phyloP scores from a whole-genome alignment of 1,284 basidiomycete species.

The Microbotryum violaceum region DNA sequence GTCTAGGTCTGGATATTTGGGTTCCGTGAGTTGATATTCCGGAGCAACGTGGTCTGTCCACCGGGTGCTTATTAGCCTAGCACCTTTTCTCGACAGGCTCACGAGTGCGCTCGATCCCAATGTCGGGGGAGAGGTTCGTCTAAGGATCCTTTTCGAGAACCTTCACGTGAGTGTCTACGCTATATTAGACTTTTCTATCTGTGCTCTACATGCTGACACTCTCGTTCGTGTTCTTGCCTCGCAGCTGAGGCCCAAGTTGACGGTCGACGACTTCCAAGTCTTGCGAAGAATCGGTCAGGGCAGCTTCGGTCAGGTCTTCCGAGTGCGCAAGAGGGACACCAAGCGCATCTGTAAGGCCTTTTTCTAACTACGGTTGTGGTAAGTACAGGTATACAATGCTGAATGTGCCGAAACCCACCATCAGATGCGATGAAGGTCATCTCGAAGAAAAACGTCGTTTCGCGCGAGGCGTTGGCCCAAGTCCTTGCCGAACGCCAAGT shows the following conservation, averaged over 20 bases:
- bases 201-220: too few species aligned
- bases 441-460: conserved; percentile 40
- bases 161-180: conserved; percentile 7
- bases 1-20: conserved; percentile 40
- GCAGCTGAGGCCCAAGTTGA: conserved; percentile 38
- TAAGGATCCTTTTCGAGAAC: conserved; percentile 21
- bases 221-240: not conserved
- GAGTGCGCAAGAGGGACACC: conserved; percentile 44
- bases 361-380: too few species aligned
- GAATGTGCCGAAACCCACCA: not conserved
- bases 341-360: conserved; percentile 37
- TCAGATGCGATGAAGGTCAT: conserved; percentile 45
- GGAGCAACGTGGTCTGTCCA: too few species aligned
- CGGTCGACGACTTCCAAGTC: conserved; percentile 42
- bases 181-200: conserved; percentile 31
- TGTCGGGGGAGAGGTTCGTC: conserved; percentile 23
- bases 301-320: conserved; percentile 44
- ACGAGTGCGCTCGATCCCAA: conserved; percentile 19
- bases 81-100: conserved; percentile 3
- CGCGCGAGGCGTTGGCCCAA: conserved; percentile 40
- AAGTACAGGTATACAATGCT: too few species aligned
- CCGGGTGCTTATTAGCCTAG: not conserved
- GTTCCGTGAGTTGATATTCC: conserved; percentile 33
- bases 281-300: conserved; percentile 44
- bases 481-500: conserved; percentile 44